Conservation (phyloP, 2,329 filamentous ascomycete genomes). For the Neofusicoccum parvum region DNA sequence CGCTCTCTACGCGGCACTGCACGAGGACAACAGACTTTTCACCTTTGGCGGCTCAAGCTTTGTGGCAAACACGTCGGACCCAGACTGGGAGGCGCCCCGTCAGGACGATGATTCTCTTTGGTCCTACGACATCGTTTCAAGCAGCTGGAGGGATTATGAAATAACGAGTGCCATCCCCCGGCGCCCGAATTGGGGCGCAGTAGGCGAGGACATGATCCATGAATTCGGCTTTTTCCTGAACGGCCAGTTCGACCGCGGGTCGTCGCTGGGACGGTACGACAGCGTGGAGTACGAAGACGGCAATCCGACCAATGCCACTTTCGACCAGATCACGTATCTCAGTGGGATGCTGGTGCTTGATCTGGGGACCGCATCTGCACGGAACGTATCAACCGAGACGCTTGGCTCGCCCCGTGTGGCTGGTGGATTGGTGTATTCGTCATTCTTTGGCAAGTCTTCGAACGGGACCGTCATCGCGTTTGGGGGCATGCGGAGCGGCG, state of each 20-base stretch:
- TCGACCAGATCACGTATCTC: neutral
- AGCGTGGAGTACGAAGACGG: neutral
- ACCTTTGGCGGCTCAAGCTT: conserved; percentile 38
- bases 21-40: conserved; percentile 30
- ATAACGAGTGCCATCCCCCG: conserved; percentile 18
- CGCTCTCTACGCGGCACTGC: conserved; percentile 31
- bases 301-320: neutral
- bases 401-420: neutral
- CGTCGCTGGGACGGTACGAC: neutral
- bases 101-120: conserved; percentile 34
- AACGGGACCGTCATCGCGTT: neutral
- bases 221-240: conserved; percentile 1
- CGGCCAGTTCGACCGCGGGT: conserved; percentile 1
- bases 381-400: neutral
- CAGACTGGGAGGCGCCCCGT: conserved; percentile 30
- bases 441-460: neutral
- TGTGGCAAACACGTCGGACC: conserved; percentile 32
- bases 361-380: neutral
- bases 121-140: conserved; percentile 30
- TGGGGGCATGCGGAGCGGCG: neutral
- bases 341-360: neutral
- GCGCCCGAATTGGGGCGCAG: conserved; percentile 45
- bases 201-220: neutral
- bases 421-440: neutral
- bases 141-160: conserved; percentile 27